phyloP scores from a whole-genome alignment of 805 yeast genomes.

The Kregervanrija pseudodelftensis region DNA sequence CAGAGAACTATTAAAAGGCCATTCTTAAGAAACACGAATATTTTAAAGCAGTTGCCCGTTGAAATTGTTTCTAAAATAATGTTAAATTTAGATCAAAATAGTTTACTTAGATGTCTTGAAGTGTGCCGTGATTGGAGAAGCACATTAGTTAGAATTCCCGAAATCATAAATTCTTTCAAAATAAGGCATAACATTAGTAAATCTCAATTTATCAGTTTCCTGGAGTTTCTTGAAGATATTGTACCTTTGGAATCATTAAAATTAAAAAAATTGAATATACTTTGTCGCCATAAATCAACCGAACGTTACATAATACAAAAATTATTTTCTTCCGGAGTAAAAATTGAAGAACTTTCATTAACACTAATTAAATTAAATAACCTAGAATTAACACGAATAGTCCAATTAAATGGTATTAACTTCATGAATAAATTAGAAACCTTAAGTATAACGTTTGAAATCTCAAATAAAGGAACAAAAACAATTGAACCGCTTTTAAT shows the following conservation, averaged over 20 bases:
- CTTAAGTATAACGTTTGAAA: not conserved
- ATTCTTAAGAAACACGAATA: slow-evolving; percentile 2
- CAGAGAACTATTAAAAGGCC: not conserved
- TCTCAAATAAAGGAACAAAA: slow-evolving; percentile 6
- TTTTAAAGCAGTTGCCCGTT: slow-evolving; percentile 6
- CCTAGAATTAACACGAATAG: slow-evolving; percentile 4
- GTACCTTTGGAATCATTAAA: slow-evolving; percentile 2
- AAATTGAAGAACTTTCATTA: slow-evolving; percentile 1
- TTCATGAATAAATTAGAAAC: slow-evolving; percentile 1
- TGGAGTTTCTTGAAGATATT: slow-evolving; percentile 8
- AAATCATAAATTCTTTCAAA: slow-evolving; percentile 4
- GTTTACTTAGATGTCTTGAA: slow-evolving; percentile 3
- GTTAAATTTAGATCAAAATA: slow-evolving; percentile 1
- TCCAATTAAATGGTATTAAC: slow-evolving; percentile 1
- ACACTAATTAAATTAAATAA: not conserved
- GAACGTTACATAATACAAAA: slow-evolving; percentile 1
- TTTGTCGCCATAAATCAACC: not conserved
- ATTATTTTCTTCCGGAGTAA: slow-evolving; percentile 5
- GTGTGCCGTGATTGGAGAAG: slow-evolving; percentile 11
- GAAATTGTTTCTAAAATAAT: slow-evolving; percentile 7
- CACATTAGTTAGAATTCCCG: slow-evolving; percentile 6
- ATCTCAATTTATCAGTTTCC: slow-evolving; percentile 1
- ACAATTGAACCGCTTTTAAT: slow-evolving; percentile 5
- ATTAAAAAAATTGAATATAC: not conserved
- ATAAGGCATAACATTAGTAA: not conserved